Base-by-base conservation (phyloP, 441 rosid species). In the Populus hybrid region DNA sequence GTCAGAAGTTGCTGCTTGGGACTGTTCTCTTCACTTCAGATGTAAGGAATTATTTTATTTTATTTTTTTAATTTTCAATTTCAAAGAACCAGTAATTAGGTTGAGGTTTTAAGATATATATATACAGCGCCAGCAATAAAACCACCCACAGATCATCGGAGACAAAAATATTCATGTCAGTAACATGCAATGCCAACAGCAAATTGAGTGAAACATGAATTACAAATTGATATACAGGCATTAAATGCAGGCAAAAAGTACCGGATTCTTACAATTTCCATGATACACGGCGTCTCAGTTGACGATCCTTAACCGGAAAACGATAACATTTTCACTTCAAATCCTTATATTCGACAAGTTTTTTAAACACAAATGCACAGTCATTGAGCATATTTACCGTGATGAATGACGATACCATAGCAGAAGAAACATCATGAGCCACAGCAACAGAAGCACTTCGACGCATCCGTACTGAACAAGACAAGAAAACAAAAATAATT, bases 401-500 rank as follows among this genome's bases (percentile, higher is more conserved):
- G 7, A 34, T 9, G 40, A 53, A 73, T 38, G 23, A 19, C 23
- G 63, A 26, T 21, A 24, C 3, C 19, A 30, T 14, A 67, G 40
- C 18, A 6, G 65, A 50, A 78, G 81, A 83, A 79, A 89, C 83
- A 90, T 94, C 98, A 75, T 82, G 86, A 76, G 94, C 96, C 75
- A 91, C 92, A 57, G 94, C 94, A 40, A 95, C 96, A 28, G 91
- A 86, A 75, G 89, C 78, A 40, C 36, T 34, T 34, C 36, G 36
- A 6, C 42, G 42, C 10, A 9, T 38, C 42, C 42, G 94, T 96
- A 63, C 96, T 91, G 21, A 80, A 61, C 30, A 93, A 90, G 80
- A 75, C 82, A 79, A 83, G 83, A 79, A 34, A 14, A 71, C 77
- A 1, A 28, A 79, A 30, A 35, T 73, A 63, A 73, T 30, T 26